Percentiles rank a stretch among this genome's conserved stretches.
Evolutionary conservation across 345 rosid species (phyloP).

Genomic region (Syzygium aromaticum): DNA sequence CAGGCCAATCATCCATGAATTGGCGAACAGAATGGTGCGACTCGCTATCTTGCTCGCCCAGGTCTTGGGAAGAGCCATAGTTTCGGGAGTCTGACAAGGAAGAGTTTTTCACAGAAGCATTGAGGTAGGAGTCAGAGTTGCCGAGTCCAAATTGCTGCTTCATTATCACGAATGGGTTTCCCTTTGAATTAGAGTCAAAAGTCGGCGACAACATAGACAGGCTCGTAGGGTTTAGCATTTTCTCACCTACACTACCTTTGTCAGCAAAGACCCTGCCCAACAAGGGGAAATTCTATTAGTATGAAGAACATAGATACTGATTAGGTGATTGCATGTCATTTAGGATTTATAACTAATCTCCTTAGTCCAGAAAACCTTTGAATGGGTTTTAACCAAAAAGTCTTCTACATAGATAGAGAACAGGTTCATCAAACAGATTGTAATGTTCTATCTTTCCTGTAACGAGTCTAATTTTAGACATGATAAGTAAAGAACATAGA

Average conservation of each 20-base stretch:
- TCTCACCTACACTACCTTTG: slow-evolving; percentile 19
- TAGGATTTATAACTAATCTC: background rate
- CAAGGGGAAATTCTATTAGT: background rate
- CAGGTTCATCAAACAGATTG: background rate
- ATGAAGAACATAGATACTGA: background rate
- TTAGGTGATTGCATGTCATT: background rate
- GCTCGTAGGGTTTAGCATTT: slow-evolving; percentile 17
- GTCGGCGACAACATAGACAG: slow-evolving; percentile 18
- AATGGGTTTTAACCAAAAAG: background rate
- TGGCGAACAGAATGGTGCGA: slow-evolving; percentile 40
- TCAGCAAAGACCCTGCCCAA: slow-evolving; percentile 33
- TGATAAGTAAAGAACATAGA: background rate
- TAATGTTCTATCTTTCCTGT: background rate
- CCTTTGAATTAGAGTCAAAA: slow-evolving; percentile 21
- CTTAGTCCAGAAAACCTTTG: background rate
- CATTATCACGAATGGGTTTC: slow-evolving; percentile 19
- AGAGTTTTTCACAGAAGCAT: slow-evolving; percentile 29
- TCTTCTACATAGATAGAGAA: background rate
- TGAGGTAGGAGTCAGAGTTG: slow-evolving; percentile 32
- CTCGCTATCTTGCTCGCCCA: slow-evolving; percentile 19
- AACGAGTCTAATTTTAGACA: background rate
- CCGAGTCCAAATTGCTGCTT: slow-evolving; percentile 40
- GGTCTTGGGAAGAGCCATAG: slow-evolving; percentile 31
- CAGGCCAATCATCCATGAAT: slow-evolving; percentile 61
- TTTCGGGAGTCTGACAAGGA: slow-evolving; percentile 18